Evolutionary conservation across 108 stramenopile genomes (phyloP), one percentile per base, ranked within the genome.

Genomic region (Nitzschia sp.): DNA sequence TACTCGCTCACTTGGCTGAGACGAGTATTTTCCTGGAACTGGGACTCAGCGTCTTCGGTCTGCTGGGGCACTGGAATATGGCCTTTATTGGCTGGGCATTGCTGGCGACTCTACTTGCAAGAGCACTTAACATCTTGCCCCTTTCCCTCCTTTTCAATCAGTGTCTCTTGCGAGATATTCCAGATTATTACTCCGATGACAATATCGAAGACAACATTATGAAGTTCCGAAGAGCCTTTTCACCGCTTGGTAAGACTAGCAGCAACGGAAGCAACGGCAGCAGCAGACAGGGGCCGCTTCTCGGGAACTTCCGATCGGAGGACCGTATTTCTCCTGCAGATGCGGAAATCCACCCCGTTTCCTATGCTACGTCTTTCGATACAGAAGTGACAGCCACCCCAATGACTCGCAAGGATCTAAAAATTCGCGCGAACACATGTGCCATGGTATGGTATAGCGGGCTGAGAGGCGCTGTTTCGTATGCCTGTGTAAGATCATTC

Each of bases 371-470:
- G 29, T 65, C 72, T 0, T 63, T 53, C 41, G 45, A 33, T 31
- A 61, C 66, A 0, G 67, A 71, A 22, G 31, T 54, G 44, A 78
- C 77, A 32, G 58, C 63, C 5, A 78, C 81, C 3, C 82, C 75
- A 30, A 27, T 52, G 30, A 56, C 38, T 3, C 59, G 70, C 16
- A 73, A 63, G 52, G 82, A 84, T 62, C 33, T 77, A 30, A 80
- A 81, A 50, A 78, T 86, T 53, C 66, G 72, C 16, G 16, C 47
- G 11, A 90, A 86, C 27, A 86, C 81, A 0, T 70, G 72, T 22
- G 83, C 87, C 62, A 86, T 94, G 84, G 68, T 94, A 17, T 94
- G 86, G 88, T 91, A 84, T 63, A 77, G 83, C 22, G 93, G 93
- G 19, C 67, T 94, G 13, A 85, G 93, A 38, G 93, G 79, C 63